Conservation (phyloP, 345 rosid species). For the Lumnitzera littorea region DNA sequence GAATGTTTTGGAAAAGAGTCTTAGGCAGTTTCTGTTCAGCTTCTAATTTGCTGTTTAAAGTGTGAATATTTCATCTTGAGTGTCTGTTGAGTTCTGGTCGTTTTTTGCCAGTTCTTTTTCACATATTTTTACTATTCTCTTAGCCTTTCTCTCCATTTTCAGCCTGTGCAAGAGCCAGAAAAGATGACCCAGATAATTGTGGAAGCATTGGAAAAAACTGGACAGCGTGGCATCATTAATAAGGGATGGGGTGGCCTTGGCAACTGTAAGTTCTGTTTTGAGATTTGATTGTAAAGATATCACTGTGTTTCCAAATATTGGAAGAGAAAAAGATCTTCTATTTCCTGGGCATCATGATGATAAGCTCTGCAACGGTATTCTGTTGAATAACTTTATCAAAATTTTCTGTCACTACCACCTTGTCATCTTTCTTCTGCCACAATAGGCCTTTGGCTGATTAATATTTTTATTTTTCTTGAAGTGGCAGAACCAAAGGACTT, state of each 20-base stretch:
- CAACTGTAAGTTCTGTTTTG: slow-evolving; percentile 44
- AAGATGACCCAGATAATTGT: slow-evolving; percentile 83
- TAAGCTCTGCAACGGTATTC: no score
- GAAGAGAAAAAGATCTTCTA: no score
- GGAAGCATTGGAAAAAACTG: slow-evolving; percentile 64
- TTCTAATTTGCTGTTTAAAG: no score
- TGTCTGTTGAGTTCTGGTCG: no score
- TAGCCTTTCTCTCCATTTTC: slow-evolving; percentile 1
- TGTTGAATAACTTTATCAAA: background rate
- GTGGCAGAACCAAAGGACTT: slow-evolving; percentile 89
- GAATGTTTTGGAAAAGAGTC: no score
- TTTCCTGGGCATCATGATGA: no score
- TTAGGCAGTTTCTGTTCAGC: no score
- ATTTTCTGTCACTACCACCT: background rate
- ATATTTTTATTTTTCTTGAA: slow-evolving; percentile 20
- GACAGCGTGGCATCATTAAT: slow-evolving; percentile 92
- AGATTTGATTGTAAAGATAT: no score
- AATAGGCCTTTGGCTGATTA: slow-evolving; percentile 3
- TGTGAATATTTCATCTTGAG: no score
- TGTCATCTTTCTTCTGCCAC: background rate
- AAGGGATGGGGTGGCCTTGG: slow-evolving; percentile 99
- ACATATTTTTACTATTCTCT: no score
- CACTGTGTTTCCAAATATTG: no score
- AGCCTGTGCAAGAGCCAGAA: slow-evolving; percentile 92
- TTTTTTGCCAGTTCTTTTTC: no score